These are phyloP conservation scores for Elymus sibiricus DNA, from an alignment of 176 grass and related monocot genomes.

Conservation along the genomic window DNA sequence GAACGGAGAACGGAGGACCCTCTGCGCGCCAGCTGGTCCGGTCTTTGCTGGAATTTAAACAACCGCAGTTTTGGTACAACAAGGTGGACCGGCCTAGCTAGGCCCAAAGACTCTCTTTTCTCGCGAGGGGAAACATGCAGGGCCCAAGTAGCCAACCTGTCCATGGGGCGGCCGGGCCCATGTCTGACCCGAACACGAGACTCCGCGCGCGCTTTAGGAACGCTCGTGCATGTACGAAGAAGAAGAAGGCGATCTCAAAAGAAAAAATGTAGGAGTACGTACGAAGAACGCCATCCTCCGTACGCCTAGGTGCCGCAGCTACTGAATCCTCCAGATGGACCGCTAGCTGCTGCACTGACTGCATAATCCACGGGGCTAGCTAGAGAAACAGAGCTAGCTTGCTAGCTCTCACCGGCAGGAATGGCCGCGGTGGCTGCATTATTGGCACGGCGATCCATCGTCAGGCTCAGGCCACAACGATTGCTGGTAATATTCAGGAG, in stretches of 20 bases:
- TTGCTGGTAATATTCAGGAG: neutral
- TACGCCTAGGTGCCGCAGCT: neutral
- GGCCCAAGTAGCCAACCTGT: constrained; percentile 30
- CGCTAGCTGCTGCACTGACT: neutral
- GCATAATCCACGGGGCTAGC: neutral
- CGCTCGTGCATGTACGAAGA: neutral
- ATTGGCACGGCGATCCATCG: neutral
- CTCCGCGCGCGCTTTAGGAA: neutral
- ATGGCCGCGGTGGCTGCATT: neutral
- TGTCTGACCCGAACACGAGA: neutral
- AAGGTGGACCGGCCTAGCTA: constrained; percentile 18
- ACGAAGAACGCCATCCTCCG: neutral
- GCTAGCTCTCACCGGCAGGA: neutral
- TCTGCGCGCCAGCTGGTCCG: neutral
- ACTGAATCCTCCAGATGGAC: neutral
- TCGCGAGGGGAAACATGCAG: neutral
- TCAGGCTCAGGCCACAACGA: neutral
- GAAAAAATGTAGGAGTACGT: neutral
- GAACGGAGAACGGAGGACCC: neutral
- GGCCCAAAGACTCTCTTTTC: constrained; percentile 10
- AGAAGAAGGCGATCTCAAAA: too few species aligned
- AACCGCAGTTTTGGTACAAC: neutral
- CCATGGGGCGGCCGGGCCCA: neutral
- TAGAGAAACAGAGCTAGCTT: neutral
- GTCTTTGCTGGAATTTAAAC: neutral